Base-by-base conservation (phyloP, 176 grass and related monocot genomes). In the Chloris gayana region DNA sequence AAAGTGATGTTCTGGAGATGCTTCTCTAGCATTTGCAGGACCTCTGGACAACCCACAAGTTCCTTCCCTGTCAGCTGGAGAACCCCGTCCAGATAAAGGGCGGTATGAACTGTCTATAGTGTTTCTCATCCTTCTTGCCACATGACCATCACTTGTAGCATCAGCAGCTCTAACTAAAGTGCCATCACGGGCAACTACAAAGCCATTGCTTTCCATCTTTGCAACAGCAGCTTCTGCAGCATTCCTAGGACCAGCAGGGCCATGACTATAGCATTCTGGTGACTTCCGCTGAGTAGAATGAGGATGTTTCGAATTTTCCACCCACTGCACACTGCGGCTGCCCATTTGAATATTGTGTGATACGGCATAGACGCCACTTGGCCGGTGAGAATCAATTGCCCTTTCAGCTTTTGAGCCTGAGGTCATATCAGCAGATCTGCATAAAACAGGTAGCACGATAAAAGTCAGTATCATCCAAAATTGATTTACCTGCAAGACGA, bases 191-290 rank as follows among this genome's bases (percentile, higher is more conserved):
- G 96, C 90, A 76, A 99, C 96, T 67, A 99, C 90, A 89, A 99
- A 99, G 33, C 96, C 96, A 84, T 89, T 95, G 82, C 88, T 99
- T 76, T 99, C 70, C 76, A 99, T 94, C 80, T 99, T 99, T 61
- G 93, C 93, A 17, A 91, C 91, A 82, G 93, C 89, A 79, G 88
- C 93, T 63, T 91, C 96, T 47, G 96, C 85, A 38, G 93, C 96
- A 89, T 99, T 99, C 84, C 90, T 89, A 73, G 90, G 94, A 82
- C 87, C 89, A 85, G 84, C 38, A 13, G 53, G 79, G 65, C 85
- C 79, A 80, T 83, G 89, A 30, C 69, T 89, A 88, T 73, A 89
- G 67, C 87, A 95, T 64, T 90, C 90, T 56, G 88, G 75, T 69
- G 90, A 87, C 62, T 78, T 83, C 76, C 14, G 82, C 69, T 21